Base-by-base conservation (phyloP, 2,329 filamentous ascomycete species). In the Diaporthe eres region DNA sequence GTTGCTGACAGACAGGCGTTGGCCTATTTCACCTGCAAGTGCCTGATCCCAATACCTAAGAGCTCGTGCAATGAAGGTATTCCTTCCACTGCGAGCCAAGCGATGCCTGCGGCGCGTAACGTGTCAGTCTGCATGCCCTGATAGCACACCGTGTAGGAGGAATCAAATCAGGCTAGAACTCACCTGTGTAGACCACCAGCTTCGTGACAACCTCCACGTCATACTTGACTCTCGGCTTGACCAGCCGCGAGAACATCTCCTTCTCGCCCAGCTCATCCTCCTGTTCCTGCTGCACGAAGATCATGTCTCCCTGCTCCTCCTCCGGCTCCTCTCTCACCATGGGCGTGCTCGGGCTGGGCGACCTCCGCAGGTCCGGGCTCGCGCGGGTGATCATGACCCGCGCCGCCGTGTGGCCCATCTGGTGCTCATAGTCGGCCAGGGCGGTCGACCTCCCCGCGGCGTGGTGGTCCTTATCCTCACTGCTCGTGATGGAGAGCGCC, bases 141-240 rank as follows among this genome's bases (percentile, higher is more conserved):
- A 19, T 13, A 17, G 13, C 19, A 63, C 71, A 72, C 74, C 65
- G 55, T 49, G 37, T 67, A 31, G 39, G 19, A 51, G 31, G 15
- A 2, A 42, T 28, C 63, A 28, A 9, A 22, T 25, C 65, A 39
- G 2, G 25, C 34, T 17, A 44, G 58, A 22, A 85, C 92, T 84
- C 86, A 95, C 96, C 97, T 76, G 94, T 90, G 86, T 99, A 99
- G 34, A 99, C 95, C 80, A 99, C 94, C 77, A 99, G 85, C 85
- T 98, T 98, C 7, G 97, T 98, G 51, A 99, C 94, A 53, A 99
- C 96, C 84, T 99, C 97, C n/a, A 98, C 96, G 85, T 99, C 97
- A 82, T 98, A 99, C 80, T 96, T 90, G 76, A 98, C 96, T 79
- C 97, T 92, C 67, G 97, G 95, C 85, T 94, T 95, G 78, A 95